Conservation (phyloP, 2,329 filamentous ascomycete genomes). For the Pyrenochaeta sp. region DNA sequence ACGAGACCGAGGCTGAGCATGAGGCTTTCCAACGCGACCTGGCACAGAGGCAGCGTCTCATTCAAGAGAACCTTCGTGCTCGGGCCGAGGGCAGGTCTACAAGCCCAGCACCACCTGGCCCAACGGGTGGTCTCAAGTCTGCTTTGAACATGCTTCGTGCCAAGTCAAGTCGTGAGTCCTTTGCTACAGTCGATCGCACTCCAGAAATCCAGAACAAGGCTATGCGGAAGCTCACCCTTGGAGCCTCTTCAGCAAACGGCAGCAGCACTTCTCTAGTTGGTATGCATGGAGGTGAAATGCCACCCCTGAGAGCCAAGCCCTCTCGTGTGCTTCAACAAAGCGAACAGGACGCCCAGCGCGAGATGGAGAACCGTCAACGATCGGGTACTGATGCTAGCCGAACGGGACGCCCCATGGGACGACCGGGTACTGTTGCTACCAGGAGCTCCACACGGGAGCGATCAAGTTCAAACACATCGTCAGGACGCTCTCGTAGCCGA, state of each 20-base stretch:
- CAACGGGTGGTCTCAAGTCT: conserved; percentile 56
- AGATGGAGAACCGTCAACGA: conserved; percentile 38
- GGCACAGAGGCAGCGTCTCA: conserved; percentile 72
- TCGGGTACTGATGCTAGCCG: conserved; percentile 46
- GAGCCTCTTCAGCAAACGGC: conserved; percentile 48
- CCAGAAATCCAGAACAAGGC: conserved; percentile 61
- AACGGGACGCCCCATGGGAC: conserved; percentile 33
- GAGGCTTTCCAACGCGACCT: conserved; percentile 78
- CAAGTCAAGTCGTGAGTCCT: conserved; percentile 73
- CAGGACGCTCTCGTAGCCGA: conserved; percentile 63
- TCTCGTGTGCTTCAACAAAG: conserved; percentile 42
- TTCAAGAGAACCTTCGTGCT: conserved; percentile 75
- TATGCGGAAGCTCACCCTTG: conserved; percentile 68
- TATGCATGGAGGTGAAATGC: conserved; percentile 30
- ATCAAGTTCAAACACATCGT: conserved; percentile 62
- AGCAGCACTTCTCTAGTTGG: conserved; percentile 45
- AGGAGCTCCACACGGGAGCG: conserved; percentile 57
- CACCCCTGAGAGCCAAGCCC: conserved; percentile 36
- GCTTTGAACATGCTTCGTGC: conserved; percentile 69
- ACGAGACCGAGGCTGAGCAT: conserved; percentile 62
- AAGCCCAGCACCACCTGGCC: conserved; percentile 44
- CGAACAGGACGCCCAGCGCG: conserved; percentile 45
- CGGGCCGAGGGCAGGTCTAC: conserved; percentile 63
- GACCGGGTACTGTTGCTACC: conserved; percentile 50
- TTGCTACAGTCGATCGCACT: conserved; percentile 57